Evolutionary conservation across 2,329 filamentous ascomycete genomes (phyloP).

Genomic region (Sclerotinia minor): DNA sequence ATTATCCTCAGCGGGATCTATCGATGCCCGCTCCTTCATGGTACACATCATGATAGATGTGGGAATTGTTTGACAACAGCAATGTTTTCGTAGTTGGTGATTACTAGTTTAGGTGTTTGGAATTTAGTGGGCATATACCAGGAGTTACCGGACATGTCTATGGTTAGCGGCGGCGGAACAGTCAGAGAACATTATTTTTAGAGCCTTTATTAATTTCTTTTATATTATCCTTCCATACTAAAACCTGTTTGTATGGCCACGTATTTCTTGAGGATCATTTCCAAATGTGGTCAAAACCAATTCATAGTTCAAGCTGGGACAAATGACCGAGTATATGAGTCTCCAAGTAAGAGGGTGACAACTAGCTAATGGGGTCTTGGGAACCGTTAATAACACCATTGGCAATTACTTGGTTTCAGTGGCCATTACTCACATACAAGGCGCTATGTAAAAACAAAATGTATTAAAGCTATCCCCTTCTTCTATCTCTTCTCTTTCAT

Average conservation of each 20-base stretch:
- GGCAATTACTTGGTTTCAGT: no score
- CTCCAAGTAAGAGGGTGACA: not conserved
- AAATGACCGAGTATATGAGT: not conserved
- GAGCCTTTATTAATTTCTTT: not conserved
- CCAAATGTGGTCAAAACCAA: not conserved
- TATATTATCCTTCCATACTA: no score
- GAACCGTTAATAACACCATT: no score
- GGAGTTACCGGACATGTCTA: not conserved
- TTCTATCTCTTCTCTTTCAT: not conserved
- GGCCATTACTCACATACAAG: not conserved
- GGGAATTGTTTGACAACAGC: not conserved
- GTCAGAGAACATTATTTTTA: not conserved
- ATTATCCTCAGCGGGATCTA: not conserved
- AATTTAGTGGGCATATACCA: not conserved
- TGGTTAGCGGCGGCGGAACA: not conserved
- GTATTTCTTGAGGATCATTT: not conserved
- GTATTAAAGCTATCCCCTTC: not conserved
- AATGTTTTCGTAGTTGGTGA: no score
- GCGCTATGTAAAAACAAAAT: not conserved
- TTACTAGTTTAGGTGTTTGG: not conserved
- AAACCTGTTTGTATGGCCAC: no score
- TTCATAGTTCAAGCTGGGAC: not conserved
- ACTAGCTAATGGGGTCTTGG: not conserved
- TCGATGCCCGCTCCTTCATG: conserved; percentile 11
- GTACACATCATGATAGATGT: not conserved